These are phyloP conservation scores for Rugonectria rugulosa DNA, from an alignment of 2,329 filamentous ascomycete genomes.

Conservation along the genomic window DNA sequence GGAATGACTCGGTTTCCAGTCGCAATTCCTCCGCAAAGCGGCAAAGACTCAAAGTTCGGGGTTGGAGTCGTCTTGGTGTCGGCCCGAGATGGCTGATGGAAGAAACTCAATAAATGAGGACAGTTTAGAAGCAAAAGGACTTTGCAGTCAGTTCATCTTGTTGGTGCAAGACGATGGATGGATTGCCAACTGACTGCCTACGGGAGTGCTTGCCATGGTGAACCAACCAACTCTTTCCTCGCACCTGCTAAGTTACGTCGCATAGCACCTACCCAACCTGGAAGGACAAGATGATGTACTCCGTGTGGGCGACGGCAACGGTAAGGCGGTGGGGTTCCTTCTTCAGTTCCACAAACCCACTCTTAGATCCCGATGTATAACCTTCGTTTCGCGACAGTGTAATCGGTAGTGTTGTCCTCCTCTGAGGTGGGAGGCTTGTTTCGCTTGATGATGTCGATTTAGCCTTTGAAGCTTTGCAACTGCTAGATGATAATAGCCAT, in stretches of 20 bases:
- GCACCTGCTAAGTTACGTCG: too few relatives aligned
- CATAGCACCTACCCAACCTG: too few relatives aligned
- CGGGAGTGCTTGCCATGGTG: too few relatives aligned
- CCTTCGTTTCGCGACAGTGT: not conserved
- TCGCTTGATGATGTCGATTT: not conserved
- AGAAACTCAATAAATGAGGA: not conserved
- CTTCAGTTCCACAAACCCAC: not conserved
- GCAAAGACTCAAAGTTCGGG: not conserved
- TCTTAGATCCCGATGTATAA: conserved; percentile 12
- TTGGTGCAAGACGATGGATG: too few relatives aligned
- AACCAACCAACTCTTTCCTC: too few relatives aligned
- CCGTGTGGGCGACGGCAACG: conserved; percentile 1
- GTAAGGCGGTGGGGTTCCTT: conserved; percentile 5
- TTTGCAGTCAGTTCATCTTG: too few relatives aligned
- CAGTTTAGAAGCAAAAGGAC: not conserved
- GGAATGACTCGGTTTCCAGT: too few relatives aligned
- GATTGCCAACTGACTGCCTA: too few relatives aligned
- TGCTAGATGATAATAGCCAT: not conserved
- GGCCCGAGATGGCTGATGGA: not conserved
- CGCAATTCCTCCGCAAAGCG: too few relatives aligned
- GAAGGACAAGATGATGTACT: too few relatives aligned
- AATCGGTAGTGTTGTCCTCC: too few relatives aligned
- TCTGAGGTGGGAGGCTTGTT: not conserved
- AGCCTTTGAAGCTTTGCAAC: too few relatives aligned
- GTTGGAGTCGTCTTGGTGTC: not conserved